Conservation (phyloP, 495 filamentous ascomycete genomes). For the Hyaloscypha hepaticicola region DNA sequence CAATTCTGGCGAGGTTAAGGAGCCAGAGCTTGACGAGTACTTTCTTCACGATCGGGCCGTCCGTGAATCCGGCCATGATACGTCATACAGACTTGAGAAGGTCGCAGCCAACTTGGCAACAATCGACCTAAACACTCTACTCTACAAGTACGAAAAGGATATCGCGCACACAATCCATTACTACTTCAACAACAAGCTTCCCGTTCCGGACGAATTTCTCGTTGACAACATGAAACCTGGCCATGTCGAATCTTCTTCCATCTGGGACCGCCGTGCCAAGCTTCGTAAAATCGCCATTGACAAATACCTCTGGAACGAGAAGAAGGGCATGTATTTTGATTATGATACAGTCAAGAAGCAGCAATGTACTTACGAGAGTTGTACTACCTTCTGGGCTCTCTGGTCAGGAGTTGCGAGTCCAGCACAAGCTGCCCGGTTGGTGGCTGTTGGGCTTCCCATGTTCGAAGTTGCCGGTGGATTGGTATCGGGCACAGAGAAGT, state of each 20-base stretch:
- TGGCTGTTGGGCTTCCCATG: conserved; percentile 72
- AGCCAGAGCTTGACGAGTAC: conserved; percentile 90
- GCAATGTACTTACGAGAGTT: conserved; percentile 77
- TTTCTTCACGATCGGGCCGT: conserved; percentile 94
- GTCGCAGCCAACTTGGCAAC: conserved; percentile 88
- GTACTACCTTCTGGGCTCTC: conserved; percentile 94
- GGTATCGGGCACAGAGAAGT: conserved; percentile 84
- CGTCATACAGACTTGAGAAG: conserved; percentile 85
- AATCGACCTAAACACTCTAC: conserved; percentile 86
- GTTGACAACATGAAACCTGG: conserved; percentile 54
- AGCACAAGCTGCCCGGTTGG: conserved; percentile 73
- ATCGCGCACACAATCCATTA: conserved; percentile 80
- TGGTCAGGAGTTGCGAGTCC: conserved; percentile 87
- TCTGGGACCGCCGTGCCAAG: conserved; percentile 84
- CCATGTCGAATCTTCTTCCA: conserved; percentile 72
- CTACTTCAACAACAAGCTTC: conserved; percentile 75
- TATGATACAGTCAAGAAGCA: conserved; percentile 81
- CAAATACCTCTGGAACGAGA: conserved; percentile 86
- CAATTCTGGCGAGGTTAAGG: conserved; percentile 70
- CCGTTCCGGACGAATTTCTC: conserved; percentile 77
- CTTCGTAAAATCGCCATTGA: conserved; percentile 78
- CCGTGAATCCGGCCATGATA: conserved; percentile 96
- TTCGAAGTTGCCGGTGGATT: conserved; percentile 87
- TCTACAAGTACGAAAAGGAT: conserved; percentile 96
- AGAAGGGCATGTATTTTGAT: conserved; percentile 94